A percentile compares a stretch with the other conserved stretches of the same genome.
phyloP scores from a whole-genome alignment of 345 rosid species.

The Eucalyptus polyanthemos region DNA sequence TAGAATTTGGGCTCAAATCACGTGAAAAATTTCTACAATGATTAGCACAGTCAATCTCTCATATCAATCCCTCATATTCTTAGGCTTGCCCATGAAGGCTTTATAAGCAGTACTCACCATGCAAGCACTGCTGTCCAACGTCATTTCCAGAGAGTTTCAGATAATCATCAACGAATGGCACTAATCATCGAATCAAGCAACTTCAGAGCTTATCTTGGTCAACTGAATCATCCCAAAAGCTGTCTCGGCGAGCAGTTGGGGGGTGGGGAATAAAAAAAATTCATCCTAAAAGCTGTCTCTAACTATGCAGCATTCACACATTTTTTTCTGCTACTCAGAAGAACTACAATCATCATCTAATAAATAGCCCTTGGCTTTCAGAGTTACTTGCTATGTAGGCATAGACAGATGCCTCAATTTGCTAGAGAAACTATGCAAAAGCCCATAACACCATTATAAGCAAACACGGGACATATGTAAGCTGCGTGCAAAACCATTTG shows the following conservation, averaged over 20 bases:
- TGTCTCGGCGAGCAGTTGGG: background rate
- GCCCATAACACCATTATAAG: background rate
- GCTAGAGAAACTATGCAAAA: background rate
- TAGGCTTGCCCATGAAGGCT: background rate
- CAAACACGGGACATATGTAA: background rate
- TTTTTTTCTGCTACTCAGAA: background rate
- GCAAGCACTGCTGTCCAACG: background rate
- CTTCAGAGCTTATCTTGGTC: background rate
- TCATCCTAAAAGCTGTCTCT: background rate
- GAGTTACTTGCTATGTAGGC: background rate
- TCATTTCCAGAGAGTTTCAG: background rate
- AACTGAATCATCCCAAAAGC: background rate
- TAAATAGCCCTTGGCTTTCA: background rate
- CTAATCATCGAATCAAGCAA: background rate
- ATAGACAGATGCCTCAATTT: background rate
- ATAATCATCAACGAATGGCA: background rate
- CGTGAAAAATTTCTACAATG: background rate
- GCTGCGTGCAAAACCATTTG: background rate
- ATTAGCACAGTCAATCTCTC: background rate
- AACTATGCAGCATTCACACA: background rate
- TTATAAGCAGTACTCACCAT: background rate
- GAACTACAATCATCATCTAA: background rate
- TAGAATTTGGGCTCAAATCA: background rate
- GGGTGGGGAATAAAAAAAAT: rapidly evolving
- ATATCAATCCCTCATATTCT: background rate